Evolutionary conservation across 148 eudicot genomes (phyloP).

Genomic region (Polygonum aviculare): DNA sequence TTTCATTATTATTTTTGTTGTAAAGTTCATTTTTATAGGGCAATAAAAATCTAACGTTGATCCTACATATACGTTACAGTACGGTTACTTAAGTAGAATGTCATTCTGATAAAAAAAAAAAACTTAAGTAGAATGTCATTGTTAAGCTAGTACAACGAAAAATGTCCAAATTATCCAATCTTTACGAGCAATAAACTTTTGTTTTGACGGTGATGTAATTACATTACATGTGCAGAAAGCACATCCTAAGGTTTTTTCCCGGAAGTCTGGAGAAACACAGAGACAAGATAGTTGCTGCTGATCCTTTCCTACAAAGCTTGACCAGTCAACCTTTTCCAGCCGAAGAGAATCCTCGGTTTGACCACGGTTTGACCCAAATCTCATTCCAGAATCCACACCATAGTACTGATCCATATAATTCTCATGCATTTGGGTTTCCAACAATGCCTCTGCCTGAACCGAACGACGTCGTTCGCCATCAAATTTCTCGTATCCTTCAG

Average conservation of each 20-base stretch:
- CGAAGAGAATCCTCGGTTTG: background rate
- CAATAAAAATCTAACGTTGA: too few relatives aligned
- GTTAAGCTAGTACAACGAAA: too few relatives aligned
- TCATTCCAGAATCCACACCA: background rate
- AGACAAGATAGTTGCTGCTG: background rate
- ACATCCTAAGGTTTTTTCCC: background rate
- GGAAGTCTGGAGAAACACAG: background rate
- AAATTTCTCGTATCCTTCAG: background rate
- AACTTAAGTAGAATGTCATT: too few relatives aligned
- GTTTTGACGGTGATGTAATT: background rate
- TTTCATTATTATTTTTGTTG: too few relatives aligned
- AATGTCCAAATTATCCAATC: too few relatives aligned
- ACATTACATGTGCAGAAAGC: background rate
- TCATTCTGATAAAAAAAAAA: too few relatives aligned
- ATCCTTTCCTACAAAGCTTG: background rate
- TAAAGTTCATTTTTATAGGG: too few relatives aligned
- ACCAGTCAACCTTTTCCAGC: background rate
- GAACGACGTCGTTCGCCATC: background rate
- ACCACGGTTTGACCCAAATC: background rate
- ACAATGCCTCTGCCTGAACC: background rate
- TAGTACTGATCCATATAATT: too few relatives aligned
- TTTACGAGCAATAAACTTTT: too few relatives aligned
- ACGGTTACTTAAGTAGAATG: too few relatives aligned
- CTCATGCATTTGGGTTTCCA: too few relatives aligned
- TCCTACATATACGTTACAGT: too few relatives aligned